Conservation (phyloP, 2,329 filamentous ascomycete species). For the Paraphoma sp. region DNA sequence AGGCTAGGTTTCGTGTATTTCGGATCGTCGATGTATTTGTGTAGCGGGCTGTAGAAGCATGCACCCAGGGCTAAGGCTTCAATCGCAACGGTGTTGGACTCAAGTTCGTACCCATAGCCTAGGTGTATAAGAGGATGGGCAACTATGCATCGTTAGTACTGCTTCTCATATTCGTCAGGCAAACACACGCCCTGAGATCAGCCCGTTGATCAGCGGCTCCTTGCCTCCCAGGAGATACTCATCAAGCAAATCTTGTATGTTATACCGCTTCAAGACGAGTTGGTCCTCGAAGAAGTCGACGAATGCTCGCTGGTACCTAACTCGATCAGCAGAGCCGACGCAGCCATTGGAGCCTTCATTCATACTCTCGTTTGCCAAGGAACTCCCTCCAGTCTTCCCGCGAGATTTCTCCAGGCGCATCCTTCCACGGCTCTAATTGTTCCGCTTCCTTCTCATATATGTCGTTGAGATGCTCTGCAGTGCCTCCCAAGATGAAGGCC, state of each 20-base stretch:
- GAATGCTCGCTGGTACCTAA: constrained; percentile 83
- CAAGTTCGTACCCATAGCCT: constrained; percentile 90
- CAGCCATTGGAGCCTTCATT: constrained; percentile 22
- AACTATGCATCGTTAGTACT: constrained; percentile 58
- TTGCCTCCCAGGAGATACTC: constrained; percentile 79
- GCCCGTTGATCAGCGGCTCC: constrained; percentile 78
- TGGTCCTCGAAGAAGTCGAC: constrained; percentile 96
- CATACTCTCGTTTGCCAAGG: constrained; percentile 73
- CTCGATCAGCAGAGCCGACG: constrained; percentile 13
- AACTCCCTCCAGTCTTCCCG: constrained; percentile 86
- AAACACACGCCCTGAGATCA: constrained; percentile 77
- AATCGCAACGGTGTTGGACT: constrained; percentile 83
- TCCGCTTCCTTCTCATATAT: constrained; percentile 81
- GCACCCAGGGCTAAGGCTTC: constrained; percentile 79
- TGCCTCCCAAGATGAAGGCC: constrained; percentile 83
- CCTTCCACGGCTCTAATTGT: constrained; percentile 77
- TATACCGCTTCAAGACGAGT: constrained; percentile 76
- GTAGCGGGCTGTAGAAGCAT: constrained; percentile 63
- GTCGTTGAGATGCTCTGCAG: constrained; percentile 72
- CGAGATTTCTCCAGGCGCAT: constrained; percentile 84
- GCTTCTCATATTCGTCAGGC: constrained; percentile 12
- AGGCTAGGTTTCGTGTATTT: constrained; percentile 71
- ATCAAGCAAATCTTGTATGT: constrained; percentile 80
- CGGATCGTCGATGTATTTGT: constrained; percentile 73
- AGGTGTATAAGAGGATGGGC: constrained; percentile 94